phyloP scores from a whole-genome alignment of 805 yeast genomes.

The Nakazawaea ishiwadae region DNA sequence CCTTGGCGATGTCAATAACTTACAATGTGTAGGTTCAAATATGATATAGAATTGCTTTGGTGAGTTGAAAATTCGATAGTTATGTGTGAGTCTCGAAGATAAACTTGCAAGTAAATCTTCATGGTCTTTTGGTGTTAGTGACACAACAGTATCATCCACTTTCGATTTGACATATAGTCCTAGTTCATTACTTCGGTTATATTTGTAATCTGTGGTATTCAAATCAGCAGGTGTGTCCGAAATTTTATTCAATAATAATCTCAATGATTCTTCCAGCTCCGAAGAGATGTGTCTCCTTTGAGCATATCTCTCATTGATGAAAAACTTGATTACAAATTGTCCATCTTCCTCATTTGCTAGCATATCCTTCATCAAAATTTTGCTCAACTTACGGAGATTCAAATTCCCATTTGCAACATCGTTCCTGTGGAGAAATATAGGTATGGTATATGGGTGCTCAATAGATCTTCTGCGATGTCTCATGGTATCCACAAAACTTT shows the following conservation, averaged over 20 bases:
- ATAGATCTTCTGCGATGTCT: constrained; percentile 3
- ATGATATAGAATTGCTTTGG: constrained; percentile 6
- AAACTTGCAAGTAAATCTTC: background rate
- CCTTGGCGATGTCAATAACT: background rate
- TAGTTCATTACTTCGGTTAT: constrained; percentile 7
- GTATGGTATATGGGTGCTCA: constrained; percentile 5
- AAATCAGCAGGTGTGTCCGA: constrained; percentile 3
- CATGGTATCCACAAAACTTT: constrained; percentile 7
- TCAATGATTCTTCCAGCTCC: constrained; percentile 3
- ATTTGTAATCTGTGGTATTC: background rate
- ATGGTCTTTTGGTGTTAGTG: constrained; percentile 2
- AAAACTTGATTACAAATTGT: constrained; percentile 1
- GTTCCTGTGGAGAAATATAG: constrained; percentile 9
- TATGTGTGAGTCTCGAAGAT: background rate
- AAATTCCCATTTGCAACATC: constrained; percentile 6
- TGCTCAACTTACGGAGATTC: constrained; percentile 5
- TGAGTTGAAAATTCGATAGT: background rate
- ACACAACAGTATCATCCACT: background rate
- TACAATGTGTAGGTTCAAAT: background rate
- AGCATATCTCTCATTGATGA: constrained; percentile 7
- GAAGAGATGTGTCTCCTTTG: background rate
- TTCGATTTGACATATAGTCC: background rate
- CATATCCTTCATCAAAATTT: constrained; percentile 8
- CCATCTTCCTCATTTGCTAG: background rate
- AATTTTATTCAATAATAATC: constrained; percentile 7